Evolutionary conservation across 441 rosid genomes (phyloP).

Genomic region (Metrosideros polymorpha): DNA sequence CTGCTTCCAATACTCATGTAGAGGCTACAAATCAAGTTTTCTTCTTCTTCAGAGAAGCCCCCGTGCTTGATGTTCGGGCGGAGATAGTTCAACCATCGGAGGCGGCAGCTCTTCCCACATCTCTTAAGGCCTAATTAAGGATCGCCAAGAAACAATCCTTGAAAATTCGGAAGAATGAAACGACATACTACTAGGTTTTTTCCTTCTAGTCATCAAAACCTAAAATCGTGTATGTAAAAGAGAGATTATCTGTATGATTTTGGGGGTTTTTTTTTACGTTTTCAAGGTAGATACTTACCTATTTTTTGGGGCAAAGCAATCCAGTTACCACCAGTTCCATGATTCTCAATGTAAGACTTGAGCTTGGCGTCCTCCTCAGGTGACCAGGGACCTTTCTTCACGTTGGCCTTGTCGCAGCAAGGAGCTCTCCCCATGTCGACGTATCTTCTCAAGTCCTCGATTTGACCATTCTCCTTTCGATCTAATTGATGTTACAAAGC

Average conservation of each 20-base stretch:
- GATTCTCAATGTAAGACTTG: constrained; percentile 29
- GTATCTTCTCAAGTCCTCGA: background rate
- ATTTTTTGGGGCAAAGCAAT: constrained; percentile 42
- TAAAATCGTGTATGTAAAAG: background rate
- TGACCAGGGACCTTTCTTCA: constrained; percentile 47
- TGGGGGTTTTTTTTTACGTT: background rate
- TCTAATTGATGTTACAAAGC: constrained; percentile 1
- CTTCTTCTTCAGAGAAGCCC: constrained; percentile 44
- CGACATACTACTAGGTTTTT: background rate
- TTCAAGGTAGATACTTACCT: constrained; percentile 7
- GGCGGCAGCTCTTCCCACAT: constrained; percentile 49
- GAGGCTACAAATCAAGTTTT: constrained; percentile 28
- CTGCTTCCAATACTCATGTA: constrained; percentile 43
- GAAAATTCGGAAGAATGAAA: background rate
- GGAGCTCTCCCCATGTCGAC: constrained; percentile 34
- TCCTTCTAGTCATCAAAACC: background rate
- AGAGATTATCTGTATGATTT: background rate
- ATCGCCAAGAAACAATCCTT: background rate
- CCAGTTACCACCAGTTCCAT: constrained; percentile 42
- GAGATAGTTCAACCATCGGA: constrained; percentile 43
- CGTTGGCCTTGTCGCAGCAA: constrained; percentile 44
- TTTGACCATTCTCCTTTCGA: constrained; percentile 1
- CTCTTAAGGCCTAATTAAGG: constrained; percentile 29
- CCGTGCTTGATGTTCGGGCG: constrained; percentile 42
- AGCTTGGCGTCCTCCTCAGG: constrained; percentile 43